These are phyloP conservation scores for Phytophthora tubulina DNA, from an alignment of 352 stramenopile genomes.

Conservation along the genomic window DNA sequence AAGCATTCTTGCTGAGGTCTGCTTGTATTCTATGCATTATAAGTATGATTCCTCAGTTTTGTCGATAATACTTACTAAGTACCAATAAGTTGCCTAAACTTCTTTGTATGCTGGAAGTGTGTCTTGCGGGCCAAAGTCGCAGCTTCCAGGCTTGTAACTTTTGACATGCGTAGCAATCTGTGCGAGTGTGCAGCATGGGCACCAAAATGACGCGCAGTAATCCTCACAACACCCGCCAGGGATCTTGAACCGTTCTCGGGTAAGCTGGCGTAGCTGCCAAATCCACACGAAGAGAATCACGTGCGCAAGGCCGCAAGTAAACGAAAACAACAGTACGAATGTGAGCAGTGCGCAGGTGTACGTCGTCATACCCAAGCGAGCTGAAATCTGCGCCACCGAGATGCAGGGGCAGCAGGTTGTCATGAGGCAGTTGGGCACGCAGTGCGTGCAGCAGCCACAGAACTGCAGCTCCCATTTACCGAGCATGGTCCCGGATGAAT, in stretches of 20 bases:
- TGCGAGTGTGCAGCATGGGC: constrained; percentile 45
- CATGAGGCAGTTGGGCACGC: constrained; percentile 59
- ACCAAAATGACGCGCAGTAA: constrained; percentile 46
- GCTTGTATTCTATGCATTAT: too few relatives aligned
- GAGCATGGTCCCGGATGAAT: constrained; percentile 10
- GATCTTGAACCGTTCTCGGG: constrained; percentile 50
- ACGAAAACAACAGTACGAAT: constrained; percentile 23
- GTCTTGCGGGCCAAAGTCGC: constrained; percentile 48
- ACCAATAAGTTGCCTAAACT: neutral
- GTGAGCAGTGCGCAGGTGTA: constrained; percentile 30
- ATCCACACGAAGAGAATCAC: constrained; percentile 27
- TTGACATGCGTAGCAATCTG: constrained; percentile 64
- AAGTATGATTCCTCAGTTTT: too few relatives aligned
- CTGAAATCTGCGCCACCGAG: constrained; percentile 53
- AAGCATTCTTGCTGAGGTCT: too few relatives aligned
- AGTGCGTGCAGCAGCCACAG: constrained; percentile 52
- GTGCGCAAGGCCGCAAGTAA: constrained; percentile 17
- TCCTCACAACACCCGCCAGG: constrained; percentile 45
- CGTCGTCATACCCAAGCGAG: constrained; percentile 41
- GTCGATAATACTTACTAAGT: neutral
- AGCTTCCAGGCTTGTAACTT: constrained; percentile 59
- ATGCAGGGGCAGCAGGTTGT: constrained; percentile 56
- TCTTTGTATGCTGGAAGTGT: constrained; percentile 41
- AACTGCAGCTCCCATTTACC: constrained; percentile 46
- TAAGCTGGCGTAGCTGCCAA: constrained; percentile 27